Base-by-base conservation (phyloP, 768 basidiomycete species). In the Plicaturopsis crispa region DNA sequence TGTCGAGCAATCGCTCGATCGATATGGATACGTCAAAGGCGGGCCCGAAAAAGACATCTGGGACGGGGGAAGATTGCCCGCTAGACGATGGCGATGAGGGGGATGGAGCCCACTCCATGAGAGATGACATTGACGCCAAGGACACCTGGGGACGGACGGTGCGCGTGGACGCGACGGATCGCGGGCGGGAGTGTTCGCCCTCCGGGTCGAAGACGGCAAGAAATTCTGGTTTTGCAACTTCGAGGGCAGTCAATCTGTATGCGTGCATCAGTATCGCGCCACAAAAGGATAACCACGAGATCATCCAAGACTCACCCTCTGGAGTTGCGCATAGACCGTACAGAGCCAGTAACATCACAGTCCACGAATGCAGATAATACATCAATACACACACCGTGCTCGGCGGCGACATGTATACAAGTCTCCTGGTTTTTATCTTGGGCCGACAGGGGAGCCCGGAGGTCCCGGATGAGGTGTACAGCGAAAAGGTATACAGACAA, bases 321-420 rank as follows among this genome's bases (percentile, higher is more conserved):
- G 7, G 76, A 67, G 51, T 88, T 87, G 38, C 76, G 73, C 55
- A 81, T 53, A 46, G 76, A 71, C 21, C 75, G 69, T 23, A 79
- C 68, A 1, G 62, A 52, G 31, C 75, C 71, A 11, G 65, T 69
- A 0, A 62, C 59, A 51, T 88, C 85, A 46, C 73, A 80, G 32
- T 80, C 72, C 33, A 88, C 65, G 41, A 88, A 63, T 30, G 80
- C 69, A 38, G 67, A 63, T 30, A 87, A 57, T 14, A 86, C 56
- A 38, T 80, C 77, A 14, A 78, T 59, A 56, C 71, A 83, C 39
- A 70, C 62, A 33, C 84, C 85, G 46, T 75, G 73, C 49, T 85
- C 83, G 10, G 85, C 85, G 33, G 84, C 84, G 43, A 85, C 63
- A 62, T 88, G 85, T 35, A 88, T 67, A 63, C 83, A 85, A 3